Conservation (phyloP, 768 basidiomycete species). For the Rhodotorula diobovata region DNA sequence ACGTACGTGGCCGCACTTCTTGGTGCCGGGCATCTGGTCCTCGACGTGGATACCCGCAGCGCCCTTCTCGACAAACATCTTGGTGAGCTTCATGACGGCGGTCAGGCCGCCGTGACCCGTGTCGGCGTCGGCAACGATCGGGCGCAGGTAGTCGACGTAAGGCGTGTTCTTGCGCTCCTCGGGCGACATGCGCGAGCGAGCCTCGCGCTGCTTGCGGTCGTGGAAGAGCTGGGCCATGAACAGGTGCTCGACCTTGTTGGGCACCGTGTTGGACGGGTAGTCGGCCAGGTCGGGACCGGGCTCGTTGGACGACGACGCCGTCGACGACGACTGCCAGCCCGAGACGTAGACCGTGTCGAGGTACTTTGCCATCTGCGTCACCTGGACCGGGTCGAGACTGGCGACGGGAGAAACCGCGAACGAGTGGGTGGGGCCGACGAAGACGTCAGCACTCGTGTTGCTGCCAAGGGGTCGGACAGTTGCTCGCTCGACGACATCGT, state of each 20-base stretch:
- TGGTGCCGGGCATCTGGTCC: constrained; percentile 94
- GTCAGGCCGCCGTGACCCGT: constrained; percentile 97
- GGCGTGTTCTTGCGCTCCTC: constrained; percentile 67
- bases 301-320: constrained; percentile 87
- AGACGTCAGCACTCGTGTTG: background rate
- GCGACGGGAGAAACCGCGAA: background rate
- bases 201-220: constrained; percentile 90
- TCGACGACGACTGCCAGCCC: constrained; percentile 78
- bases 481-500: no score
- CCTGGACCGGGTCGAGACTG: constrained; percentile 93
- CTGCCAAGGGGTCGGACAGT: no score
- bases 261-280: constrained; percentile 97
- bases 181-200: constrained; percentile 65
- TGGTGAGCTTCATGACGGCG: constrained; percentile 97
- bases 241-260: constrained; percentile 96
- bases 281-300: constrained; percentile 98
- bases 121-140: constrained; percentile 93
- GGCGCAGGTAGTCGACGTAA: constrained; percentile 59
- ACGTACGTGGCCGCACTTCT: constrained; percentile 82
- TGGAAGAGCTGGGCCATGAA: constrained; percentile 99
- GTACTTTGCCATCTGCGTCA: constrained; percentile 96
- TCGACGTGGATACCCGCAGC: constrained; percentile 97
- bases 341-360: constrained; percentile 99
- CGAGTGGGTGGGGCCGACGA: no score
- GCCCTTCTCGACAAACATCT: constrained; percentile 97